Percentiles rank a stretch among this genome's conserved stretches.
phyloP scores from a whole-genome alignment of 495 filamentous ascomycete genomes.

The Neurospora sp. region DNA sequence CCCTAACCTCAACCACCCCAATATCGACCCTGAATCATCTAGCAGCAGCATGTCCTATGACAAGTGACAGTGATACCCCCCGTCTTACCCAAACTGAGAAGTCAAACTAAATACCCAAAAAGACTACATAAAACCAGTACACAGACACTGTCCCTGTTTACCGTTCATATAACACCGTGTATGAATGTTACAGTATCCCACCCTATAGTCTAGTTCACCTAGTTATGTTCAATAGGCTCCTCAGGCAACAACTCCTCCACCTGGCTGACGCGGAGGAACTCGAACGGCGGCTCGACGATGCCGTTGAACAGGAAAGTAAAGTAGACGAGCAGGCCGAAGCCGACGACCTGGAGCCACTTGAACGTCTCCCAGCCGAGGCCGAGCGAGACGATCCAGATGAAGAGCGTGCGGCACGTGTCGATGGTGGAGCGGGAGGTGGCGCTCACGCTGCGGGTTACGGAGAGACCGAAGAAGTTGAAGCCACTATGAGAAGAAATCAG shows the following conservation, averaged over 20 bases:
- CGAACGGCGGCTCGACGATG: conserved; percentile 68
- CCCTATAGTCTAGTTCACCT: conserved; percentile 7
- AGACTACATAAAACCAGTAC: not conserved
- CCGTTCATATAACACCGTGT: not conserved
- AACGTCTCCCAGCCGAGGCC: conserved; percentile 94
- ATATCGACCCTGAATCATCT: not conserved
- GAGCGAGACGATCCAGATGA: conserved; percentile 95
- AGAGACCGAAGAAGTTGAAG: conserved; percentile 97
- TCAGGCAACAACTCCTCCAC: conserved; percentile 69
- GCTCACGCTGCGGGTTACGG: conserved; percentile 76
- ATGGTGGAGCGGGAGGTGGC: conserved; percentile 92
- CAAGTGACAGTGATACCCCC: not conserved
- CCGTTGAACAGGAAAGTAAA: conserved; percentile 97
- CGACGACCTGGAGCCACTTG: conserved; percentile 91
- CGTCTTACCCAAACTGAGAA: not conserved
- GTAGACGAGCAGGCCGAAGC: conserved; percentile 85
- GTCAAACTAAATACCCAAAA: not conserved
- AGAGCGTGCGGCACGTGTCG: conserved; percentile 92
- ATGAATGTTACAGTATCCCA: not conserved
- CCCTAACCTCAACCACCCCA: not conserved
- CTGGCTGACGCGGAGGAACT: conserved; percentile 40
- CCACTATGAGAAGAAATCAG: conserved; percentile 41
- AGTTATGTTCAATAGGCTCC: conserved; percentile 71
- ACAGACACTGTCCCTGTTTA: not conserved
- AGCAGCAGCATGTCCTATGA: not conserved